Percentiles rank a stretch among this genome's conserved stretches.
Evolutionary conservation across 441 rosid species (phyloP).

Genomic region (Croton setiger): DNA sequence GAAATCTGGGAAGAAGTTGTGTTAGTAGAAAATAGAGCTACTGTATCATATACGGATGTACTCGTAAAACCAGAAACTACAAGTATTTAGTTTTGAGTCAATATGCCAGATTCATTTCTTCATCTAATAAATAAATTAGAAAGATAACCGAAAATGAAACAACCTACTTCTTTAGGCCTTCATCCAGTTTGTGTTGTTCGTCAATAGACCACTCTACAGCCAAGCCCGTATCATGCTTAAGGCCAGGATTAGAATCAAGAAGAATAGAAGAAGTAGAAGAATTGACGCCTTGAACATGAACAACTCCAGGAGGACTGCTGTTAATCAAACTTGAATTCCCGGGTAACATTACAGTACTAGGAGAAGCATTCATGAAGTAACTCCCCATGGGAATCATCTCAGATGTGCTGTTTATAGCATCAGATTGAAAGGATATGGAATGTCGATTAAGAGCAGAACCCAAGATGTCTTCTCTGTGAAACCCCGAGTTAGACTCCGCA

Average conservation of each 20-base stretch:
- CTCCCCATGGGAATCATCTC: conserved; percentile 52
- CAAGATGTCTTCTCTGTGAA: conserved; percentile 34
- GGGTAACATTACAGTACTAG: conserved; percentile 18
- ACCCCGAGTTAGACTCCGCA: conserved; percentile 51
- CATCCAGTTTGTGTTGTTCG: conserved; percentile 73
- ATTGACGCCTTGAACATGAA: conserved; percentile 37
- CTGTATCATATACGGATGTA: not conserved
- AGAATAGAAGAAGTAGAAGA: conserved; percentile 48
- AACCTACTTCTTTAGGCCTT: conserved; percentile 70
- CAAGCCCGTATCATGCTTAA: conserved; percentile 62
- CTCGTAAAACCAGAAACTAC: not conserved
- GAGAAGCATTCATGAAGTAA: conserved; percentile 35
- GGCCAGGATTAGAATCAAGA: conserved; percentile 25
- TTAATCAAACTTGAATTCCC: conserved; percentile 27
- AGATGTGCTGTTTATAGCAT: conserved; percentile 35
- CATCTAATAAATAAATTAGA: not conserved
- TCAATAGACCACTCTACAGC: conserved; percentile 87
- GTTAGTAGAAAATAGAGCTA: not conserved
- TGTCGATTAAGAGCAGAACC: conserved; percentile 42
- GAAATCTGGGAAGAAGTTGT: not conserved
- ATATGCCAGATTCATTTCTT: not conserved
- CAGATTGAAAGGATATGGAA: conserved; percentile 51
- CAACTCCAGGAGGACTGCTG: conserved; percentile 34
- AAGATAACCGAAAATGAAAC: not conserved
- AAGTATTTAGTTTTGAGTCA: not conserved